These are phyloP conservation scores for Paramecium primaurelia DNA, from an alignment of 73 alveolate species.

Conservation along the genomic window DNA sequence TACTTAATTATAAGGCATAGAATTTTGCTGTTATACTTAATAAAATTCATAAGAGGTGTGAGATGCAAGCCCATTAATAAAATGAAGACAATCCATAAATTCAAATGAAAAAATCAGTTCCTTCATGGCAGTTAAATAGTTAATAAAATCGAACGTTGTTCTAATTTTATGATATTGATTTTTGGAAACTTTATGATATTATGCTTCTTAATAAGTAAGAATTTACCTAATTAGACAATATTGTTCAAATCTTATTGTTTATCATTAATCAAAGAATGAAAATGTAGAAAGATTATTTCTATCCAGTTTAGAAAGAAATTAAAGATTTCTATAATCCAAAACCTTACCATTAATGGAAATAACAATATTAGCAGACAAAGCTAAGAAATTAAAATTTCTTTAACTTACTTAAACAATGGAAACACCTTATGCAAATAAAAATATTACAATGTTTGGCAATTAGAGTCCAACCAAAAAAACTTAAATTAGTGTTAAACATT, in stretches of 20 bases:
- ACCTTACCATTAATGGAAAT: not conserved
- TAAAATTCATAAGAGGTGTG: not conserved
- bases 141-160: not conserved
- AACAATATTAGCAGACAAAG: not conserved
- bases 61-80: not conserved
- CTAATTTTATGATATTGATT: not conserved
- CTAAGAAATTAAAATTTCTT: not conserved
- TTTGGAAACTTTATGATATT: conserved; percentile 15
- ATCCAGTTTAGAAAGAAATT: not conserved
- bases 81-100: not conserved
- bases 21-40: conserved; percentile 25
- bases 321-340: not conserved
- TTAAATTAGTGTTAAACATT: not conserved
- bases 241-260: not conserved
- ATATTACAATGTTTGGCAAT: conserved; percentile 11
- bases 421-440: not conserved
- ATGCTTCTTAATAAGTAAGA: not conserved
- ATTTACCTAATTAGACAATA: not conserved
- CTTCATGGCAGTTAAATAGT: not conserved
- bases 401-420: not conserved
- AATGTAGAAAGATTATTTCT: not conserved
- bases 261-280: not conserved
- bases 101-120: not conserved
- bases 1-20: not conserved
- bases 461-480: not conserved